Conservation (phyloP, 2,329 filamentous ascomycete genomes). For the Colletotrichum sp. region DNA sequence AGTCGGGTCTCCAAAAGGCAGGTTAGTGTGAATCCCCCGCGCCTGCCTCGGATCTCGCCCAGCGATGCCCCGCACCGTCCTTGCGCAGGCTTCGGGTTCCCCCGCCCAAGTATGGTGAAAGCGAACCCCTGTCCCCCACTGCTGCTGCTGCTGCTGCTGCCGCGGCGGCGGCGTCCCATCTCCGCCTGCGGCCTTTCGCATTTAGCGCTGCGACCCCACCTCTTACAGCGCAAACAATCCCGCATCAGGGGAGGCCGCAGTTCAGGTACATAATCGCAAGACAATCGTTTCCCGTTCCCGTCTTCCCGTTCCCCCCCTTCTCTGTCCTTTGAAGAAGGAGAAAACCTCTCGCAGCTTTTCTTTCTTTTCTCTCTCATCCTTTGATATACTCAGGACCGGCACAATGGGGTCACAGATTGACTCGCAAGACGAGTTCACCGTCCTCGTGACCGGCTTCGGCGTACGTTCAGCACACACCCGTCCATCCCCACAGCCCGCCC, state of each 20-base stretch:
- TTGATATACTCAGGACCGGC: background rate
- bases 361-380: too few species aligned
- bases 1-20: background rate
- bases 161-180: background rate
- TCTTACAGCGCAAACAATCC: background rate
- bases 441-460: constrained; percentile 67
- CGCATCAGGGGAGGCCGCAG: background rate
- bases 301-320: background rate
- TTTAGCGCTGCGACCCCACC: constrained; percentile 3
- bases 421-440: constrained; percentile 55
- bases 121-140: background rate
- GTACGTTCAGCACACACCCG: constrained; percentile 42
- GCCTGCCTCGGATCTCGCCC: background rate
- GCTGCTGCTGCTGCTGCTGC: background rate
- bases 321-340: background rate
- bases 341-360: background rate
- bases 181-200: background rate
- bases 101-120: background rate
- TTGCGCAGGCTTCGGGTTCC: background rate
- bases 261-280: background rate
- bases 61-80: background rate
- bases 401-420: constrained; percentile 40
- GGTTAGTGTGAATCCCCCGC: background rate
- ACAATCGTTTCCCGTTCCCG: background rate
- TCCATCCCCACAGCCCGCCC: background rate